Evolutionary conservation across 306 rosid species (phyloP), one percentile per base, ranked within the genome.

Genomic region (Sechiopsis laciniata): DNA sequence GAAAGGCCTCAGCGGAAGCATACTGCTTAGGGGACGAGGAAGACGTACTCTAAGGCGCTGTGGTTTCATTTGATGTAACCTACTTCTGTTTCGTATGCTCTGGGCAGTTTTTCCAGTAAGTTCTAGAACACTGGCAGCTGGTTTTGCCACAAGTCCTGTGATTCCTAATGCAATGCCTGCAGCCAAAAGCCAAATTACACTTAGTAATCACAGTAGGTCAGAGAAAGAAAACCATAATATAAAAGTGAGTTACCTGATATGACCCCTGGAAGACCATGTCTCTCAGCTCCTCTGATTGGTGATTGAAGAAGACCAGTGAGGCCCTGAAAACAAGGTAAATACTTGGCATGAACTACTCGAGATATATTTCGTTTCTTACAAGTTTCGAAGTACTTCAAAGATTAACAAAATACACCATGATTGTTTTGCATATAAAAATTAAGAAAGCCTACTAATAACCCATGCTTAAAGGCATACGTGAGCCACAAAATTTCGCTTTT

Each of bases 211-310:
- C 12, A 20, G 72, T 20, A 13, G n/a, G n/a, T 35, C 52, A 16
- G 29, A 72, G 75, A 22, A n/a, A 54, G 24, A 72, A 35, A 17
- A 8, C 40, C 11, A 13, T 13, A 68, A 22, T 22, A 68, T 68
- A 8, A 52, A 68, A 57, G 67, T 53, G 51, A 10, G 15, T 84
- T 84, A 90, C 95, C 97, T 14, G 97, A 94, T 48, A 94, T 79
- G 75, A 94, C 97, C 75, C 98, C 98, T 50, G 97, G 97, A 76
- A 90, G 96, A 77, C 98, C 98, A 85, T 94, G 98, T 76, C 84
- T 94, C 87, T 94, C 98, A 75, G 97, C 98, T 80, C 92, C 98
- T 79, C 83, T 84, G 72, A 94, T 78, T 32, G 97, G 96, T 74
- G 89, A 94, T 79, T 94, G 97, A 81, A 94, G 98, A 80, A 94